phyloP scores from a whole-genome alignment of 176 grass and related monocot genomes.

The Poa pratensis region DNA sequence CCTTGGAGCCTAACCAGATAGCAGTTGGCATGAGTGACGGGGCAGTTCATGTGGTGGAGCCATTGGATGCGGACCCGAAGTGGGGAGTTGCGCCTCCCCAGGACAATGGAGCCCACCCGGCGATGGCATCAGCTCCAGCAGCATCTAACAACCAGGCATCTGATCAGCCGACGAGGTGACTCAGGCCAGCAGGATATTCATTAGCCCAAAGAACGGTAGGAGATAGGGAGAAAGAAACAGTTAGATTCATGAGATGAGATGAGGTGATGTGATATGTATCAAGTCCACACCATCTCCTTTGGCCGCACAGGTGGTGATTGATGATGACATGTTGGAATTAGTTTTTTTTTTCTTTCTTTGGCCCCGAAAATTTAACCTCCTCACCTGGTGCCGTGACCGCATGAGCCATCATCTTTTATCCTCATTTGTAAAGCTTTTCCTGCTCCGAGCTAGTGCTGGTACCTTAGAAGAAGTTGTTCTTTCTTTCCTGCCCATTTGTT shows the following conservation, averaged over 20 bases:
- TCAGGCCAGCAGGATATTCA: neutral
- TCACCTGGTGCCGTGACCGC: neutral
- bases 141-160: slow-evolving; percentile 66
- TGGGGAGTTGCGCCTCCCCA: slow-evolving; percentile 74
- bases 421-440: slow-evolving; percentile 65
- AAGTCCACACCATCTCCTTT: slow-evolving; percentile 40
- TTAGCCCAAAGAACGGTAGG: slow-evolving; percentile 52
- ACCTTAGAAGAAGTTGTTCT: slow-evolving; percentile 44
- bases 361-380: slow-evolving; percentile 27
- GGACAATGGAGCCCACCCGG: slow-evolving; percentile 73
- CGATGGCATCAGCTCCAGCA: slow-evolving; percentile 55
- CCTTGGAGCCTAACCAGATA: slow-evolving; percentile 91
- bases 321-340: slow-evolving; percentile 37
- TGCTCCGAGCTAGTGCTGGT: slow-evolving; percentile 44
- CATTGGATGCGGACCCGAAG: slow-evolving; percentile 73
- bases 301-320: slow-evolving; percentile 46
- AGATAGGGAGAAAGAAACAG: slow-evolving; percentile 65
- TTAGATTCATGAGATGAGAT: slow-evolving; percentile 39
- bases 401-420: slow-evolving; percentile 24
- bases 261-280: slow-evolving; percentile 51
- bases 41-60: slow-evolving; percentile 89
- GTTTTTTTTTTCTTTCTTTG: slow-evolving; percentile 44
- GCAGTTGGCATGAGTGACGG: slow-evolving; percentile 95
- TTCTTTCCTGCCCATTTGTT: slow-evolving; percentile 29
- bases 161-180: slow-evolving; percentile 76